Evolutionary conservation across 179 eudicot species (phyloP).

Genomic region (Actinidia chinensis): DNA sequence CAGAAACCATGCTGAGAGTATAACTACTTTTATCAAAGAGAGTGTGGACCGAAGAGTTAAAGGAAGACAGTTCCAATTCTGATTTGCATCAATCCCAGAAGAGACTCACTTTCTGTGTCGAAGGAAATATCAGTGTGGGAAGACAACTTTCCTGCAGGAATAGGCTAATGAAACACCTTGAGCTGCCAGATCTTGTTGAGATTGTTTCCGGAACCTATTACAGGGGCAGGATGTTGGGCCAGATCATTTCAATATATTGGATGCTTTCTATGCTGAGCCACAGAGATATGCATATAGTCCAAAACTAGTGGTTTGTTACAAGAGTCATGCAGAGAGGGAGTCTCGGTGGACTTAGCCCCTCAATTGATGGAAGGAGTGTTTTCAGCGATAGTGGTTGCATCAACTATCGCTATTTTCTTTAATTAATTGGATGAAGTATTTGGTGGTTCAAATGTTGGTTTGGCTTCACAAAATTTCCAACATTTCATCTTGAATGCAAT

Average conservation of each 20-base stretch:
- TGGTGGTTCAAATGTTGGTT: not conserved
- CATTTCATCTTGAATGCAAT: not conserved
- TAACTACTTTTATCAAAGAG: conserved; percentile 70
- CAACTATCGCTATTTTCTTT: not conserved
- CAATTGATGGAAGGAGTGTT: conserved; percentile 95
- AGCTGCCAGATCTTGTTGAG: conserved; percentile 90
- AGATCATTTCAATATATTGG: conserved; percentile 83
- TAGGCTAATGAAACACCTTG: conserved; percentile 93
- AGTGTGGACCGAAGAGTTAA: conserved; percentile 81
- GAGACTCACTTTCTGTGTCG: conserved; percentile 85
- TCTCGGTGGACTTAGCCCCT: conserved; percentile 87
- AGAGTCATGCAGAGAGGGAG: conserved; percentile 94
- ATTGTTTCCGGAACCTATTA: conserved; percentile 91
- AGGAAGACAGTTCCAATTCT: conserved; percentile 48
- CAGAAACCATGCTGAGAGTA: conserved; percentile 91
- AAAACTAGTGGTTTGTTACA: conserved; percentile 93
- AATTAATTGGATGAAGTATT: not conserved
- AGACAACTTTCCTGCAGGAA: conserved; percentile 86
- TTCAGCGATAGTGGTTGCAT: conserved; percentile 92
- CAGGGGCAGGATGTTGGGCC: conserved; percentile 96
- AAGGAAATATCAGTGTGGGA: conserved; percentile 99
- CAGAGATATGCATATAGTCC: conserved; percentile 95
- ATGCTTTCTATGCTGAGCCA: conserved; percentile 92
- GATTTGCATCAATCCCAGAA: conserved; percentile 46
- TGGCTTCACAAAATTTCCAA: not conserved